These are phyloP conservation scores for Phytophthora capsici DNA, from an alignment of 352 stramenopile genomes.

Conservation along the genomic window DNA sequence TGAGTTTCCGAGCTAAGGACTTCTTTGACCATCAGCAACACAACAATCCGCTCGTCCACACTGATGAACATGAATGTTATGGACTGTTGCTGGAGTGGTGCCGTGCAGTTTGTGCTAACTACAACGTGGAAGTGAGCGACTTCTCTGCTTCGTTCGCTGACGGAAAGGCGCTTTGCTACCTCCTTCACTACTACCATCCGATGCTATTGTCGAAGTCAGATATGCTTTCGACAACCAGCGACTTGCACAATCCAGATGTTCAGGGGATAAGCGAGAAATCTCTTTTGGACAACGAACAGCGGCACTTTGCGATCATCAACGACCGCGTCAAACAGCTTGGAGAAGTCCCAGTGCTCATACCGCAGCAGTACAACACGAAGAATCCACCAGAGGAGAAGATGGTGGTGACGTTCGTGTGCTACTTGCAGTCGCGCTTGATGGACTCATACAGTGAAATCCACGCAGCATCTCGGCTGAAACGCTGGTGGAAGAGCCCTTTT, in stretches of 20 bases:
- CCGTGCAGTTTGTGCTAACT: constrained; percentile 92
- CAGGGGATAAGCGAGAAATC: constrained; percentile 28
- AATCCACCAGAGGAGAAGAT: constrained; percentile 94
- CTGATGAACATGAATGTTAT: constrained; percentile 61
- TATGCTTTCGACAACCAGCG: constrained; percentile 55
- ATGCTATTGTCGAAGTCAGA: constrained; percentile 82
- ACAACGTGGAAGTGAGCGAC: constrained; percentile 85
- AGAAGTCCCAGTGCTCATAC: constrained; percentile 91
- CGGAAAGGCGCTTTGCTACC: constrained; percentile 91
- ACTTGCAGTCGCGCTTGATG: constrained; percentile 94
- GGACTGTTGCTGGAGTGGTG: constrained; percentile 92
- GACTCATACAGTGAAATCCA: constrained; percentile 94
- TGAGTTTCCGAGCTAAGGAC: constrained; percentile 72
- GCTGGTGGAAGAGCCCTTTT: constrained; percentile 69
- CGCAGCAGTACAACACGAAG: constrained; percentile 86
- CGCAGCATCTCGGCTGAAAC: constrained; percentile 88
- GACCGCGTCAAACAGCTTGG: constrained; percentile 91
- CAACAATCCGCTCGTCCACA: constrained; percentile 40
- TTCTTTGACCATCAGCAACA: constrained; percentile 61
- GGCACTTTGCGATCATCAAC: constrained; percentile 91
- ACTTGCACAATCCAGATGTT: constrained; percentile 18
- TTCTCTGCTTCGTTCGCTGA: constrained; percentile 95
- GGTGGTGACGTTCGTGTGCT: constrained; percentile 94
- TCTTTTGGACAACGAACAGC: constrained; percentile 72
- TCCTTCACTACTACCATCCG: constrained; percentile 97